phyloP scores from a whole-genome alignment of 2,329 filamentous ascomycete genomes.

The Colletotrichum sp. region DNA sequence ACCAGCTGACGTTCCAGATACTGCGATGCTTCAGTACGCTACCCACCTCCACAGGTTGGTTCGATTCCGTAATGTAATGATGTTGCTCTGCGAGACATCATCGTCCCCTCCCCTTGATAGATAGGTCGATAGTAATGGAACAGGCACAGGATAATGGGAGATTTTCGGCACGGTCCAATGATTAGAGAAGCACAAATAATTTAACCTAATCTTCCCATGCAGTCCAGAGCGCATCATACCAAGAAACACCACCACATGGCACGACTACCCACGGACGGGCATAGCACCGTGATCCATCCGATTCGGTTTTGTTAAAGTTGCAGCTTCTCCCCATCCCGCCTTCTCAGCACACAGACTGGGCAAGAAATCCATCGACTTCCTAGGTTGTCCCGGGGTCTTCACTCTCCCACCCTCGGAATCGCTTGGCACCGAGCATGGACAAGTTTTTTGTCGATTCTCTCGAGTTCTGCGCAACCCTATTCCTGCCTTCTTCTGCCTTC shows the following conservation, averaged over 20 bases:
- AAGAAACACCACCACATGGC: neutral
- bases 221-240: neutral
- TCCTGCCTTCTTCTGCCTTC: neutral
- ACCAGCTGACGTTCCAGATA: neutral
- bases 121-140: neutral
- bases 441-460: neutral
- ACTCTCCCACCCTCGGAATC: neutral
- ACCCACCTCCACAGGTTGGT: neutral
- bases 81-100: neutral
- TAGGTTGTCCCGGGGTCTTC: neutral
- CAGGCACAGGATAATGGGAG: neutral
- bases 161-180: neutral
- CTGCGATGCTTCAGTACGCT: neutral
- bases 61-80: neutral
- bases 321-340: neutral
- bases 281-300: neutral
- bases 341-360: neutral
- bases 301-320: neutral
- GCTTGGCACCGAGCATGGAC: slow-evolving; percentile 1
- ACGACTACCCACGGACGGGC: neutral
- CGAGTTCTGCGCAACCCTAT: neutral
- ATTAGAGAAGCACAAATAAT: neutral
- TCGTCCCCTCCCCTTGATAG: neutral
- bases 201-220: neutral
- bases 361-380: neutral